These are phyloP conservation scores for Cordyceps javanica DNA, from an alignment of 2,329 filamentous ascomycete genomes.

Conservation along the genomic window DNA sequence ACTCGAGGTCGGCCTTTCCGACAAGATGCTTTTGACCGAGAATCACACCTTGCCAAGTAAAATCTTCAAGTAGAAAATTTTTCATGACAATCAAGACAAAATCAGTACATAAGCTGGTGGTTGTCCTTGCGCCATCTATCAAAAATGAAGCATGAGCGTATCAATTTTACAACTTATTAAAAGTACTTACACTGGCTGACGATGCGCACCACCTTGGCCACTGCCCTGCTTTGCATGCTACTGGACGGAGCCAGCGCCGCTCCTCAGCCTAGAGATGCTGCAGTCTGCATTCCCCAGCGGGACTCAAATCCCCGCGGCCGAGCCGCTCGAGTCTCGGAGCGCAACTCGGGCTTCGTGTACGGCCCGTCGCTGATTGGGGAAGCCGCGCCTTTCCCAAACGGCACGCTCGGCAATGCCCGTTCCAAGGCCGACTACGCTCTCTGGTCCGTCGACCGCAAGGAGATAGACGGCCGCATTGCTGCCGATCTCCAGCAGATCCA, in stretches of 20 bases:
- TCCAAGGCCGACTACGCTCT: constrained; percentile 13
- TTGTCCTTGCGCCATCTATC: too few relatives aligned
- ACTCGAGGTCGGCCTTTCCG: not conserved
- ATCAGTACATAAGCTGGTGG: not conserved
- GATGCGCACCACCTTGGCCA: not conserved
- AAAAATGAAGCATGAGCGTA: too few relatives aligned
- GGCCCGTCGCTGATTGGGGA: constrained; percentile 19
- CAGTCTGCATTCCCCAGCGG: constrained; percentile 12
- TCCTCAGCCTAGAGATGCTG: not conserved
- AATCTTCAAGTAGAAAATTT: not conserved
- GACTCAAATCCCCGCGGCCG: constrained; percentile 13
- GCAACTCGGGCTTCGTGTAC: constrained; percentile 14
- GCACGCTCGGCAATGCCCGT: constrained; percentile 16
- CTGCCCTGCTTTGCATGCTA: not conserved
- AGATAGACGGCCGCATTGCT: constrained; percentile 14
- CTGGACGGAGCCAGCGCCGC: not conserved
- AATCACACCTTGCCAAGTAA: not conserved
- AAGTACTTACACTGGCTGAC: not conserved
- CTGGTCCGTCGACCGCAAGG: constrained; percentile 15
- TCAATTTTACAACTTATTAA: not conserved
- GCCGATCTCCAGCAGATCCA: constrained; percentile 11
- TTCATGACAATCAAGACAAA: not conserved
- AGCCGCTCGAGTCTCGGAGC: constrained; percentile 10
- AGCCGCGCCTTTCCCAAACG: constrained; percentile 17
- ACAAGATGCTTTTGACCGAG: not conserved